phyloP scores from a whole-genome alignment of 306 rosid species.

The Cotoneaster glaucophyllus region DNA sequence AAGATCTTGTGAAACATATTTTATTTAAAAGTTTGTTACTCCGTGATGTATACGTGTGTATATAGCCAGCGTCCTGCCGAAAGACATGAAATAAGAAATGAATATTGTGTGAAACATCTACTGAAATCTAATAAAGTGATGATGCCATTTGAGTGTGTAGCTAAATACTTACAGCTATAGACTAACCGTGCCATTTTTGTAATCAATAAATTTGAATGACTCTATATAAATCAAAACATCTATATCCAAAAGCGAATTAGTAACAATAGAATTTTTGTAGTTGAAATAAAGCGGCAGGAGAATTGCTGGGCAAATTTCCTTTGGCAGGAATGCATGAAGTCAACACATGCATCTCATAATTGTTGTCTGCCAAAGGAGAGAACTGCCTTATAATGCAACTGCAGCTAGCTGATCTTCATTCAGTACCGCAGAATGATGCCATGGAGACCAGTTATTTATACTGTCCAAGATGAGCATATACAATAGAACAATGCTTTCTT shows the following conservation, averaged over 20 bases:
- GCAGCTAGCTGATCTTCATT: neutral
- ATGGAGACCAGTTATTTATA: neutral
- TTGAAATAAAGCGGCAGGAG: constrained; percentile 5
- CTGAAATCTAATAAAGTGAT: neutral
- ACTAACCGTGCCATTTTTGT: neutral
- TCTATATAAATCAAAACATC: neutral
- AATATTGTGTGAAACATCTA: too few relatives aligned
- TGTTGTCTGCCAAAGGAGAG: constrained; percentile 20
- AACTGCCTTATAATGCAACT: constrained; percentile 28
- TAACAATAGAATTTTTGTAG: neutral
- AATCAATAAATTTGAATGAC: neutral
- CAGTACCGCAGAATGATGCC: neutral
- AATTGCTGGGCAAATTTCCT: constrained; percentile 35
- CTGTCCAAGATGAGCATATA: neutral
- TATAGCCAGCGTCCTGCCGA: neutral
- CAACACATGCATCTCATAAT: neutral
- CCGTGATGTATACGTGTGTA: too few relatives aligned
- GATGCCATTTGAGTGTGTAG: neutral
- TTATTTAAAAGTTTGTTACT: too few relatives aligned
- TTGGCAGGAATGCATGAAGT: constrained; percentile 22
- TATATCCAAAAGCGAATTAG: neutral
- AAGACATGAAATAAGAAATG: neutral
- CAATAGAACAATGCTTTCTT: constrained; percentile 1
- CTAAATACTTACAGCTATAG: neutral
- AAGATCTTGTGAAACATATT: neutral